phyloP scores from a whole-genome alignment of 306 rosid genomes.

The Senna siamea region DNA sequence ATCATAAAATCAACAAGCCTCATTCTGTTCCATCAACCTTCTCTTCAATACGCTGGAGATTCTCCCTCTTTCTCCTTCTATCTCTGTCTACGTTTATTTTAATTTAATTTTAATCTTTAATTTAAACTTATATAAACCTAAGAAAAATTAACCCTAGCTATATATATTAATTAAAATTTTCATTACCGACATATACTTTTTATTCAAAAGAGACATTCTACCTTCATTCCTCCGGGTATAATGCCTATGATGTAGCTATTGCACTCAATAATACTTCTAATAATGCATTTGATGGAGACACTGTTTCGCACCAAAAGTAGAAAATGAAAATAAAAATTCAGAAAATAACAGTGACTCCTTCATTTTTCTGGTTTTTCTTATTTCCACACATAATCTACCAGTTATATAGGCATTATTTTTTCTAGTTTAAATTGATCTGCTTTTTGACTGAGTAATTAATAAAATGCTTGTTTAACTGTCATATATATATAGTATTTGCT shows the following conservation, averaged over 20 bases:
- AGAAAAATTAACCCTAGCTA: conserved; percentile 19
- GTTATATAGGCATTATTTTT: too few relatives aligned
- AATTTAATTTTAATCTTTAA: background rate
- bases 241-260: conserved; percentile 48
- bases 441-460: too few relatives aligned
- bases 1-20: conserved; percentile 26
- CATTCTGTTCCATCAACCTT: conserved; percentile 43
- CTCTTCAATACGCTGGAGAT: conserved; percentile 33
- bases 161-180: too few relatives aligned
- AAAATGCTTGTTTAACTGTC: too few relatives aligned
- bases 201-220: conserved; percentile 46
- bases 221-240: conserved; percentile 48
- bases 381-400: too few relatives aligned
- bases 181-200: conserved; percentile 39
- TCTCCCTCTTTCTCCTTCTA: conserved; percentile 39
- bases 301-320: background rate
- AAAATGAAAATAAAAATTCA: background rate
- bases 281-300: conserved; percentile 31
- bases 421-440: too few relatives aligned
- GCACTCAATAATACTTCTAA: conserved; percentile 35
- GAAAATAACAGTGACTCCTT: background rate
- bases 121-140: conserved; percentile 17
- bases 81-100: background rate
- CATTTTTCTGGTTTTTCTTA: background rate
- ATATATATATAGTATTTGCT: too few relatives aligned